Percentiles rank a stretch among this genome's conserved stretches.
Conservation (phyloP, 495 filamentous ascomycete genomes). For the Neurospora sp. region DNA sequence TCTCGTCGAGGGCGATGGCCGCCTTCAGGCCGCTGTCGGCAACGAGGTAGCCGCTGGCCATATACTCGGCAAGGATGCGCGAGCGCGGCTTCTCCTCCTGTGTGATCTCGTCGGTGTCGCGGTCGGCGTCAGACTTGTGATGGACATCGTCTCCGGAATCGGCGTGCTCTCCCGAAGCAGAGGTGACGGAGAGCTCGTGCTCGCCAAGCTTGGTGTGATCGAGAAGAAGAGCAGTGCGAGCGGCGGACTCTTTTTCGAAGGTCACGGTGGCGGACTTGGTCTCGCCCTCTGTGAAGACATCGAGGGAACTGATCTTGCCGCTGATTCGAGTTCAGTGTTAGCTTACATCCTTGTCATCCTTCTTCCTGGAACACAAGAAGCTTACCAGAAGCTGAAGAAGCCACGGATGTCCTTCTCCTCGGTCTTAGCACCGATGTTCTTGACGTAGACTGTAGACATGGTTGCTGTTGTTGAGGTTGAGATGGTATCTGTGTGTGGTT, state of each 20-base stretch:
- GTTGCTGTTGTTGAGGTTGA: constrained; percentile 2
- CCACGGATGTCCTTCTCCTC: constrained; percentile 84
- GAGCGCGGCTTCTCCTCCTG: constrained; percentile 93
- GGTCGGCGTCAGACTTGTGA: constrained; percentile 43
- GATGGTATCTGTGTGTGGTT: constrained; percentile 7
- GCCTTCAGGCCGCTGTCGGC: constrained; percentile 75
- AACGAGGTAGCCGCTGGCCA: constrained; percentile 84
- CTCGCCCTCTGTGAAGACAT: constrained; percentile 58
- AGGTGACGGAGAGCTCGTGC: constrained; percentile 66
- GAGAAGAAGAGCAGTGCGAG: constrained; percentile 91
- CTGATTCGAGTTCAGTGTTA: constrained; percentile 29
- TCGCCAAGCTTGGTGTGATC: constrained; percentile 88
- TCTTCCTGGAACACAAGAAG: background rate
- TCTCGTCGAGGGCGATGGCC: constrained; percentile 80
- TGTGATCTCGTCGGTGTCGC: constrained; percentile 49
- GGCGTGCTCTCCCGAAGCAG: constrained; percentile 24
- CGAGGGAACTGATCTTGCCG: constrained; percentile 80
- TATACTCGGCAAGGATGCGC: constrained; percentile 89
- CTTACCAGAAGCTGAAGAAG: constrained; percentile 98
- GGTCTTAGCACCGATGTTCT: constrained; percentile 73
- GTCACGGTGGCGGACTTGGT: constrained; percentile 78
- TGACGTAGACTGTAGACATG: constrained; percentile 42
- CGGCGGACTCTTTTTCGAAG: constrained; percentile 91
- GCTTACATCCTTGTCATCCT: background rate
- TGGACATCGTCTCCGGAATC: constrained; percentile 53